Evolutionary conservation across 768 basidiomycete species (phyloP).

Genomic region (Boletus sp.): DNA sequence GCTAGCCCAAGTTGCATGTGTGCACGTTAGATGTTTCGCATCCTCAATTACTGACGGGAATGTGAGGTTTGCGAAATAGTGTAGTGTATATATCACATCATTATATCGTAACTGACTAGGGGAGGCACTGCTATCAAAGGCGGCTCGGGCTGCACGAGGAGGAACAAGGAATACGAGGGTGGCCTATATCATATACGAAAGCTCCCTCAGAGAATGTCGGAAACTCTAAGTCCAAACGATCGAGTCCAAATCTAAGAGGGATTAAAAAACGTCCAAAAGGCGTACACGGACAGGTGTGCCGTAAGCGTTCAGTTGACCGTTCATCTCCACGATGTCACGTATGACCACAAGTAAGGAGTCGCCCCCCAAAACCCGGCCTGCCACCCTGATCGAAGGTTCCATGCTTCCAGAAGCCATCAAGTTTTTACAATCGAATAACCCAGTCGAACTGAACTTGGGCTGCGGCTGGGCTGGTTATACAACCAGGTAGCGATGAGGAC

Average conservation of each 20-base stretch:
- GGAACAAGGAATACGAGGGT: conserved; percentile 14
- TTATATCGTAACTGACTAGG: conserved; percentile 26
- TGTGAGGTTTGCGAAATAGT: conserved; percentile 16
- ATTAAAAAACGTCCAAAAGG: conserved; percentile 25
- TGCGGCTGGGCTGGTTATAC: conserved; percentile 69
- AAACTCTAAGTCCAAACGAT: conserved; percentile 19
- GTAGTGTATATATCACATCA: conserved; percentile 30
- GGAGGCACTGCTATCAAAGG: conserved; percentile 7
- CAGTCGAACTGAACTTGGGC: conserved; percentile 30
- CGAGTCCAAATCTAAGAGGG: conserved; percentile 29
- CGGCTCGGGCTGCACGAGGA: neutral
- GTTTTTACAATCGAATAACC: conserved; percentile 30
- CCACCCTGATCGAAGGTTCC: neutral
- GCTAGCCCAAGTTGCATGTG: neutral
- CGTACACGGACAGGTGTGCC: conserved; percentile 19
- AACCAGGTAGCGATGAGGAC: conserved; percentile 90
- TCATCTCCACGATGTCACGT: conserved; percentile 1
- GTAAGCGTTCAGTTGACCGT: conserved; percentile 12
- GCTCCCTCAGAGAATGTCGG: conserved; percentile 12
- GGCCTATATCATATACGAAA: conserved; percentile 23
- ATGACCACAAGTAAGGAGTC: conserved; percentile 1
- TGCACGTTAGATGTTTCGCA: neutral
- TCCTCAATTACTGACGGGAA: conserved; percentile 8
- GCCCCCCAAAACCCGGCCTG: neutral
- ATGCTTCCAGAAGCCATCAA: conserved; percentile 8